Percentiles rank a stretch among this genome's conserved stretches.
Evolutionary conservation across 495 filamentous ascomycete genomes (phyloP).

Genomic region (Chaetomidium leptoderma): DNA sequence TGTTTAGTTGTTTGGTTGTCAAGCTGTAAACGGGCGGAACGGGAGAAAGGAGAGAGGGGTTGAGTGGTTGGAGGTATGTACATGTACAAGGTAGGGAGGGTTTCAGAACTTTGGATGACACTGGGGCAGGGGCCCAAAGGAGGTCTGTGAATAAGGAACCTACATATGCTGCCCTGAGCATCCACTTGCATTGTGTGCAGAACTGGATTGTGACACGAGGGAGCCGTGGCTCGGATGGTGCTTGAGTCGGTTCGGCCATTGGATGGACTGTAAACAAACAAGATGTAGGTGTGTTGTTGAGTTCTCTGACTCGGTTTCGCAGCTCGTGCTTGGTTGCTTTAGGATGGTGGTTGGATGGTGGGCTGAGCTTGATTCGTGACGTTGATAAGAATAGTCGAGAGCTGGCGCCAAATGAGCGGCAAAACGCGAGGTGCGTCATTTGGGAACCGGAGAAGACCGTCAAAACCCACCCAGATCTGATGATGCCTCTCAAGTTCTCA

Average conservation of each 20-base stretch:
- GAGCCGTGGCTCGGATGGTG: conserved; percentile 27
- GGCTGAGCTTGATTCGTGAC: too few relatives aligned
- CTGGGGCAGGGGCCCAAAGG: background rate
- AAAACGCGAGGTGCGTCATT: conserved; percentile 6
- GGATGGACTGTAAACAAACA: background rate
- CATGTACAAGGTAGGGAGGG: too few relatives aligned
- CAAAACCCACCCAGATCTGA: background rate
- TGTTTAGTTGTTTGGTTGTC: background rate
- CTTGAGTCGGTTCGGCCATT: conserved; percentile 34
- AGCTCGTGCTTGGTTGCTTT: background rate
- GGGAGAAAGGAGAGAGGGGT: background rate
- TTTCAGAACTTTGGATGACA: too few relatives aligned
- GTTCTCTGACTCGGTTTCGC: background rate
- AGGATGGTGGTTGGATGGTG: too few relatives aligned
- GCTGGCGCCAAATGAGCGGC: too few relatives aligned
- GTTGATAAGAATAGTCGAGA: too few relatives aligned
- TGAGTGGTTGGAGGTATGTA: background rate
- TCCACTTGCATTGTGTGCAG: conserved; percentile 89
- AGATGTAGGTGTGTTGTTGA: background rate
- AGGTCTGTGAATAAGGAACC: conserved; percentile 36
- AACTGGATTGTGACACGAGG: conserved; percentile 67
- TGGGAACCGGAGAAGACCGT: background rate
- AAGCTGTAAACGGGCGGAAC: background rate
- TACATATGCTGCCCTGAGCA: conserved; percentile 80
- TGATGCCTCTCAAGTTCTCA: too few relatives aligned